Conservation (phyloP, 768 basidiomycete species). For the Kwoniella europaea region DNA sequence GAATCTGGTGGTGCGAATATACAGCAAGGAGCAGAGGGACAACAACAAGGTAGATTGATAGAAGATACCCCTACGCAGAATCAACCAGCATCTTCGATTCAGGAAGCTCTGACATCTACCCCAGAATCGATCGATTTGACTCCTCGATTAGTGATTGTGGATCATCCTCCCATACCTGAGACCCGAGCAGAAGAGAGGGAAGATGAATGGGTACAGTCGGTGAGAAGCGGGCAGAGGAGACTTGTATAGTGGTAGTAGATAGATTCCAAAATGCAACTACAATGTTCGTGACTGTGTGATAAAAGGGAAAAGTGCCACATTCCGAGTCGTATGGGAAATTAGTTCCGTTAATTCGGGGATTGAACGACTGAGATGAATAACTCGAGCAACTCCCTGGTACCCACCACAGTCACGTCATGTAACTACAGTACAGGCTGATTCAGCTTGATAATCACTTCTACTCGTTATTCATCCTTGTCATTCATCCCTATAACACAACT, state of each 20-base stretch:
- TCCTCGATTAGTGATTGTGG: conserved; percentile 15
- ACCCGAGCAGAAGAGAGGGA: conserved; percentile 3
- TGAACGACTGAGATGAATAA: background rate
- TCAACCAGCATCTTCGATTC: conserved; percentile 7
- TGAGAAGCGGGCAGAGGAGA: conserved; percentile 33
- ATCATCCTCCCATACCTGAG: conserved; percentile 9
- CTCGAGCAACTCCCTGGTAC: conserved; percentile 2
- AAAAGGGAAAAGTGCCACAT: background rate
- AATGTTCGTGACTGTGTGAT: background rate
- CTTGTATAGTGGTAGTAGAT: conserved; percentile 27
- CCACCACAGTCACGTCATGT: conserved; percentile 16
- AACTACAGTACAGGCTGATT: conserved; percentile 3
- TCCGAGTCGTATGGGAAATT: background rate
- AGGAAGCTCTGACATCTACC: conserved; percentile 15
- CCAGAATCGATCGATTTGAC: conserved; percentile 27
- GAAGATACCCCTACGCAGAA: background rate
- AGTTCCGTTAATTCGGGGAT: conserved; percentile 5
- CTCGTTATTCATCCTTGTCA: background rate
- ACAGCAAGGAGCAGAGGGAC: background rate
- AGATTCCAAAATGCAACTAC: background rate
- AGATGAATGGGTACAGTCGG: conserved; percentile 25
- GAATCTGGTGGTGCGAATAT: conserved; percentile 14
- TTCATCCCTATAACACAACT: background rate
- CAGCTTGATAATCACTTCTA: background rate
- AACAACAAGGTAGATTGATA: conserved; percentile 13